Conservation (phyloP, 2,329 filamentous ascomycete genomes). For the Blumeriella jaapii region DNA sequence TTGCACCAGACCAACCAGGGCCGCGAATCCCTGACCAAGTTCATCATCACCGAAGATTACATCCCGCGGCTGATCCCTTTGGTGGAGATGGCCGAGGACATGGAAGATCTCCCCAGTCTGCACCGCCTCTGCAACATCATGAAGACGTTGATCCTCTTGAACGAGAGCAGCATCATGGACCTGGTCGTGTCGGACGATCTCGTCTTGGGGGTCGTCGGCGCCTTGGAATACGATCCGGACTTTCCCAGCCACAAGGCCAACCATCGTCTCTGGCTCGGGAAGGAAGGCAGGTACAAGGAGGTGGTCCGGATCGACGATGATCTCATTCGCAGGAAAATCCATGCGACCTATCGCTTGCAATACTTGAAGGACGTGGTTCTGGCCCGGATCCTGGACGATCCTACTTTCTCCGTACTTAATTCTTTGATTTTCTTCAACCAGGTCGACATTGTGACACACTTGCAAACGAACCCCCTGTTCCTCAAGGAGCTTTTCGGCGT, state of each 20-base stretch:
- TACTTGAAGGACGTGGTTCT: conserved; percentile 98
- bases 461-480: conserved; percentile 72
- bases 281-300: conserved; percentile 87
- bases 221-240: conserved; percentile 94
- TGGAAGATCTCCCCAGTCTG: conserved; percentile 76
- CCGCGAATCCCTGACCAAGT: conserved; percentile 78
- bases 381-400: conserved; percentile 90
- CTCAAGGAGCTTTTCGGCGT: conserved; percentile 80
- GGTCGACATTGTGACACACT: conserved; percentile 90
- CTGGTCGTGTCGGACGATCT: conserved; percentile 83
- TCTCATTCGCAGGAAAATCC: conserved; percentile 76
- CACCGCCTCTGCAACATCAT: conserved; percentile 95
- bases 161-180: conserved; percentile 91
- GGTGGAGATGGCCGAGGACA: conserved; percentile 79
- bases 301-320: conserved; percentile 85
- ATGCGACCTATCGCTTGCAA: conserved; percentile 88
- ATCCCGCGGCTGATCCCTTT: conserved; percentile 77
- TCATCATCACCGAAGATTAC: conserved; percentile 75
- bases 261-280: conserved; percentile 83
- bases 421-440: conserved; percentile 98
- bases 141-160: conserved; percentile 90
- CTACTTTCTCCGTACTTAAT: conserved; percentile 94
- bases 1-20: conserved; percentile 64
- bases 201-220: conserved; percentile 84
- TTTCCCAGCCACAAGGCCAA: conserved; percentile 97